A percentile compares a stretch with the other conserved stretches of the same genome.
Conservation (phyloP, 169 alveolate genomes). For the Cystoisospora suis region DNA sequence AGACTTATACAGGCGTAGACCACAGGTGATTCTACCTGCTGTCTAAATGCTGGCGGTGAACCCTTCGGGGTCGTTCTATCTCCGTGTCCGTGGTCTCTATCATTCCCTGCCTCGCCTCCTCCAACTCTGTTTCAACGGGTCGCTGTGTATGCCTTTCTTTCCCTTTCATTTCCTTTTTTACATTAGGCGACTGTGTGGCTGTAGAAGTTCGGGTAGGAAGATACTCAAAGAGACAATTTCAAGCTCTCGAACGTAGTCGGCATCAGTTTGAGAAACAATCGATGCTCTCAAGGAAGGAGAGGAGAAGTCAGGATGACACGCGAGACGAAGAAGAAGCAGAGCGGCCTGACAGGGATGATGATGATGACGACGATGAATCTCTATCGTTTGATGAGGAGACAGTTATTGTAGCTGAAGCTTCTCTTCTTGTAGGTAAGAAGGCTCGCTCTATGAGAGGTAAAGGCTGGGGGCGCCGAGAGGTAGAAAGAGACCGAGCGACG, state of each 20-base stretch:
- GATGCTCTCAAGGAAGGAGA: too few relatives aligned
- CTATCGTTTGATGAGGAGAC: background rate
- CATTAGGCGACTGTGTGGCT: slow-evolving; percentile 22
- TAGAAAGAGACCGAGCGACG: background rate
- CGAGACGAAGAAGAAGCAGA: too few relatives aligned
- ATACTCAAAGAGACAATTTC: background rate
- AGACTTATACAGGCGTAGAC: too few relatives aligned
- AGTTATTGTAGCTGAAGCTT: background rate
- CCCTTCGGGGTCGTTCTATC: too few relatives aligned
- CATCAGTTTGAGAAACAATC: too few relatives aligned
- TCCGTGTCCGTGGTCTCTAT: too few relatives aligned
- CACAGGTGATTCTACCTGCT: too few relatives aligned
- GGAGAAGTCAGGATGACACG: too few relatives aligned
- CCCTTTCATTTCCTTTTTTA: background rate
- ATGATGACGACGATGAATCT: background rate
- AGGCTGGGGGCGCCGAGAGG: background rate
- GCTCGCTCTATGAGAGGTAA: background rate
- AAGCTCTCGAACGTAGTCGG: background rate
- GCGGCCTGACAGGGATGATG: too few relatives aligned
- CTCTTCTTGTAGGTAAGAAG: background rate
- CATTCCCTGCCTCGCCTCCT: too few relatives aligned
- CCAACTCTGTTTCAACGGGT: too few relatives aligned
- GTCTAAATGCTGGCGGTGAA: too few relatives aligned
- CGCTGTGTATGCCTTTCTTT: background rate
- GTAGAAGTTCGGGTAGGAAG: slow-evolving; percentile 17